Base-by-base conservation (phyloP, 495 filamentous ascomycete genomes). In the Recurvomyces mirabilis region DNA sequence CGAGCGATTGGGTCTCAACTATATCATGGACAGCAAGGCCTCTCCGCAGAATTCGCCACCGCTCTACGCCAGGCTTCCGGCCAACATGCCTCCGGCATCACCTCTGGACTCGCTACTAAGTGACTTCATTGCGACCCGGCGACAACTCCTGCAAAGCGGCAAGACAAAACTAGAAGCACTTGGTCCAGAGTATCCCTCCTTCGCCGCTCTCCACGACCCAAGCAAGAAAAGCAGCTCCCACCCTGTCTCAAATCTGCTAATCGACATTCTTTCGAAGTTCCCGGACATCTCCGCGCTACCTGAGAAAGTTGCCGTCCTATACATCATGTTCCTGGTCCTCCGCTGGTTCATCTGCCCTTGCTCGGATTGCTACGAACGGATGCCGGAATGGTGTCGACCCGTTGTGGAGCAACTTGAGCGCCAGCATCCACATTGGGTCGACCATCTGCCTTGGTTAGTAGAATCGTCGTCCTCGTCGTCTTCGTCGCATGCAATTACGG, bases 251-350 rank as follows among this genome's bases (percentile, higher is more conserved):
- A 83, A 81, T 51, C 75, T 91, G 7, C 82, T 89, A 54, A 87
- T 81, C 19, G 84, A 89, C 58, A 84, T 91, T 46, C 66, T 89
- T 0, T 65, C 73, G 29, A 78, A 75, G 18, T 87, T 89, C 49
- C 82, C 84, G 0, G 75, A 78, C 46, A 70, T 93, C 6, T 64
- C 63, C 11, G 62, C 63, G 2, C 68, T 88, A 0, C 84, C 86
- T 4, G 85, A 88, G 58, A 78, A 82, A 52, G 74, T 87, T 3
- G 84, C 77, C 14, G 72, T 87, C 5, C 67, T 89, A n/a, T 84
- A 81, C 52, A 61, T 73, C 55, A 89, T 87, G 84, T 89, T 88
- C 60, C 71, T 86, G 7, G 55, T 84, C 38, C 84, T 87, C 79
- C 77, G 84, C 2, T 93, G 84, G 84, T 77, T 80, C 54, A 77